A percentile compares a stretch with the other conserved stretches of the same genome.
Evolutionary conservation across 192 early-diverging fungal genomes (phyloP).

Genomic region (Linnemannia hyalina): DNA sequence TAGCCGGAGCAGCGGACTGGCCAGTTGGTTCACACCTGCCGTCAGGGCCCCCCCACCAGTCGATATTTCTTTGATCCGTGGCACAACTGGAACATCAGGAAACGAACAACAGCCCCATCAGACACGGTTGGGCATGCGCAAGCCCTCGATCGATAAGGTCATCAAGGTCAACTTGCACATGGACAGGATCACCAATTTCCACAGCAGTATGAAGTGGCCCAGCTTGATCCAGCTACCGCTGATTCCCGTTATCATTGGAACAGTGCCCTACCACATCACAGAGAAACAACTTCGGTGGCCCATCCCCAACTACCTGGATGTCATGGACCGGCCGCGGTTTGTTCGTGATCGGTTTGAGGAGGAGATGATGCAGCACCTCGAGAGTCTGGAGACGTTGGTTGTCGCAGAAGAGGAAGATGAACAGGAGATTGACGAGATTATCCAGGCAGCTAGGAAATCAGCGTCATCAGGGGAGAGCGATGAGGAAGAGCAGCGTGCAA

Average conservation of each 20-base stretch:
- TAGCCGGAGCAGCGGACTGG: slow-evolving; percentile 26
- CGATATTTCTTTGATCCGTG: slow-evolving; percentile 42
- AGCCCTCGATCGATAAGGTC: slow-evolving; percentile 40
- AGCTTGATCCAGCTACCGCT: slow-evolving; percentile 40
- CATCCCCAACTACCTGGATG: slow-evolving; percentile 48
- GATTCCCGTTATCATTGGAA: slow-evolving; percentile 47
- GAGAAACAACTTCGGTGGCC: slow-evolving; percentile 50
- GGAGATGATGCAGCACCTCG: slow-evolving; percentile 52
- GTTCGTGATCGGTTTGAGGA: slow-evolving; percentile 54
- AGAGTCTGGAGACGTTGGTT: slow-evolving; percentile 48
- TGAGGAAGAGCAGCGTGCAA: slow-evolving; percentile 29
- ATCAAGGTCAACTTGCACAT: slow-evolving; percentile 31
- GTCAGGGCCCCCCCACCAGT: slow-evolving; percentile 36
- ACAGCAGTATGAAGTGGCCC: slow-evolving; percentile 49
- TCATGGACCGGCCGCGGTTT: slow-evolving; percentile 46
- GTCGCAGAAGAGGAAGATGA: slow-evolving; percentile 41
- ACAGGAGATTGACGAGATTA: slow-evolving; percentile 34
- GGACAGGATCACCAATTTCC: slow-evolving; percentile 40
- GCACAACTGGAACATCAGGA: slow-evolving; percentile 4
- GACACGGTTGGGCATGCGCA: slow-evolving; percentile 8
- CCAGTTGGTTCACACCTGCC: slow-evolving; percentile 50
- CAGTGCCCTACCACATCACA: slow-evolving; percentile 35
- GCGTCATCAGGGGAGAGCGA: slow-evolving; percentile 43
- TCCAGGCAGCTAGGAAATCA: slow-evolving; percentile 39
- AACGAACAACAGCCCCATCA: background rate